A percentile compares a stretch with the other conserved stretches of the same genome.
Evolutionary conservation across 176 grass and related monocot genomes (phyloP).

Genomic region (Rhynchospora pubera): DNA sequence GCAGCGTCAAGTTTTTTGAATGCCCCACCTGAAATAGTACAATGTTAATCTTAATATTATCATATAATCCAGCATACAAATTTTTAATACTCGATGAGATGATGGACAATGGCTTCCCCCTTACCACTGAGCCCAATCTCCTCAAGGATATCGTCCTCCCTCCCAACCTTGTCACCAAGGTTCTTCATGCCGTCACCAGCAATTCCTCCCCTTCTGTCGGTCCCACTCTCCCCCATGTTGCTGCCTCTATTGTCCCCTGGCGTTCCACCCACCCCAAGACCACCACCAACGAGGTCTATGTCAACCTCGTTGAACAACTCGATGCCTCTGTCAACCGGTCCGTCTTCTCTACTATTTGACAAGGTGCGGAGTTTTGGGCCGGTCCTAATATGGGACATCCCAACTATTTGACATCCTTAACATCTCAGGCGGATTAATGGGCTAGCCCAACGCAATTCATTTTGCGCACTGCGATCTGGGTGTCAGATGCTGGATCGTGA

Average conservation of each 20-base stretch:
- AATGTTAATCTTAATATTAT: too few species aligned
- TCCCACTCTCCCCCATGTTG: conserved; percentile 65
- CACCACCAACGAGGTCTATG: conserved; percentile 86
- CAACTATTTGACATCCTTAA: too few species aligned
- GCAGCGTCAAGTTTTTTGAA: too few species aligned
- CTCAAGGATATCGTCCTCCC: conserved; percentile 69
- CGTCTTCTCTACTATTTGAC: neutral
- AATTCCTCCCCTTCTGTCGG: conserved; percentile 45
- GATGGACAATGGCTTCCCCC: conserved; percentile 95
- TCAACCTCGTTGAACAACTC: conserved; percentile 86
- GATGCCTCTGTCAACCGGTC: conserved; percentile 81
- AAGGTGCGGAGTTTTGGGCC: neutral
- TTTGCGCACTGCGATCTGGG: too few species aligned
- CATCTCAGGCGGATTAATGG: too few species aligned
- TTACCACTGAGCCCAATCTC: conserved; percentile 86
- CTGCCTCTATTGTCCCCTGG: conserved; percentile 81
- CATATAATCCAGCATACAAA: too few species aligned
- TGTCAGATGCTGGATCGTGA: too few species aligned
- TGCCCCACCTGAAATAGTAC: too few species aligned
- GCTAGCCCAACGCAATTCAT: too few species aligned
- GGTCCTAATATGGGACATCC: too few species aligned
- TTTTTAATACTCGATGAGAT: conserved; percentile 59
- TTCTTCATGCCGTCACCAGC: conserved; percentile 72
- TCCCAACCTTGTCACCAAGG: conserved; percentile 80
- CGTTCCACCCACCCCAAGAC: conserved; percentile 55